phyloP scores from a whole-genome alignment of 352 stramenopile genomes.

The Aphanomyces stellatus region DNA sequence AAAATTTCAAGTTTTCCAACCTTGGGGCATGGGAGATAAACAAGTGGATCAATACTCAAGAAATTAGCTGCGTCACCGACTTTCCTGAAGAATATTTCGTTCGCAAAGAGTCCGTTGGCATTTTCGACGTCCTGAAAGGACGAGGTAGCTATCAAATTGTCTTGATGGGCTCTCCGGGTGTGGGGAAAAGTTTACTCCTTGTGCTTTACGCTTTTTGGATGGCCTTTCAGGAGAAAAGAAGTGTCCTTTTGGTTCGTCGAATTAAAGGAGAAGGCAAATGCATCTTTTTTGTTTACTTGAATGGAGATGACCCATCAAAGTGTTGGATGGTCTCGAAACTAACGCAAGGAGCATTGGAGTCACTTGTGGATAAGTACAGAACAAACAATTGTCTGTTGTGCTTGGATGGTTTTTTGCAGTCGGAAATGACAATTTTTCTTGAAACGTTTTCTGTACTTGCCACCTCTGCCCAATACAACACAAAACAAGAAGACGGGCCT shows the following conservation, averaged over 20 bases:
- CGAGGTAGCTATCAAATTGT: neutral
- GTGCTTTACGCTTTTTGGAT: neutral
- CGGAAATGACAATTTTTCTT: neutral
- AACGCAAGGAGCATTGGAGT: neutral
- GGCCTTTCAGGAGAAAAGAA: neutral
- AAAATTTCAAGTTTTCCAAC: neutral
- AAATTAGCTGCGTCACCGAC: neutral
- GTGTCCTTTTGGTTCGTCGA: neutral
- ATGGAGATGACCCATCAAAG: neutral
- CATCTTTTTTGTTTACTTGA: neutral
- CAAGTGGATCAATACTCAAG: neutral
- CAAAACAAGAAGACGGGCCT: neutral
- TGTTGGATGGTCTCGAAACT: neutral
- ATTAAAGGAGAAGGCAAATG: neutral
- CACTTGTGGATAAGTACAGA: neutral
- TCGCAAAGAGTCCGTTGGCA: neutral
- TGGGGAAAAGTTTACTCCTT: neutral
- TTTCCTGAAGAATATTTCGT: neutral
- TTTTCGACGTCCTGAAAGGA: neutral
- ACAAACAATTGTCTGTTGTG: neutral
- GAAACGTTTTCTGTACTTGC: neutral
- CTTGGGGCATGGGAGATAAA: neutral
- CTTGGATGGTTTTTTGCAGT: neutral
- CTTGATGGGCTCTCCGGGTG: neutral
- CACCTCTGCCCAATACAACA: neutral